Base-by-base conservation (phyloP, 768 basidiomycete species). In the Cytidiella melzeri region DNA sequence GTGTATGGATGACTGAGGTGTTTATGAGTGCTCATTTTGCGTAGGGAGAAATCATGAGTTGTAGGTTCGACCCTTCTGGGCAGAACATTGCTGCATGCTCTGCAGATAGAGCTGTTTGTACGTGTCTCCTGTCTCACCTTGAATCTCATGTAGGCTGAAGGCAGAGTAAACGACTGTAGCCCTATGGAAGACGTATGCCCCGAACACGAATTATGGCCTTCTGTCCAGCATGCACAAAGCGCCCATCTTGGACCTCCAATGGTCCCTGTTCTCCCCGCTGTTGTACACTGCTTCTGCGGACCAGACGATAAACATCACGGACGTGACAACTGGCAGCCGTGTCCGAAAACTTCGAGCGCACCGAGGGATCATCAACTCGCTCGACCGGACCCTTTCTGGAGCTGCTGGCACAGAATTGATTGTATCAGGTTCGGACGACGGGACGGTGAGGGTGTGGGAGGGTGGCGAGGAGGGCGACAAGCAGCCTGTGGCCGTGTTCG, bases 71-170 rank as follows among this genome's bases (percentile, higher is more conserved):
- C 61, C 92, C 93, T 12, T 87, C 87, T 2, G 96, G 96, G 3
- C 86, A 94, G 64, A 90, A 89, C 56, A 82, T 98, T 50, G 96
- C 95, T 36, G 92, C 92, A 7, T 91, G 87, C 62, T 93, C 91
- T 12, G 78, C 87, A 2, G 95, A 99, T 68, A 75, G 90, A 59
- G 84, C 84, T 55, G 84, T 98, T 55, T 95, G 93, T 91, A 59
- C 66, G 91, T 81, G 4, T 25, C 25, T 26, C 26, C 25, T 21
- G 5, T 5, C 26, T 11, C 19, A 6, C 24, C 18, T 21, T 11
- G 12, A 5, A n/a, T 25, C n/a, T 18, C 12, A 2, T 11, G 7
- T 47, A 6, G 45, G 20, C 21, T 44, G 24, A 53, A 48, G 19
- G 52, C 11, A 43, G 45, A 38, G 21, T 45, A 38, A 11, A 38